Evolutionary conservation across 306 rosid species (phyloP), one percentile per base, ranked within the genome.

Genomic region (Malus sieversii): DNA sequence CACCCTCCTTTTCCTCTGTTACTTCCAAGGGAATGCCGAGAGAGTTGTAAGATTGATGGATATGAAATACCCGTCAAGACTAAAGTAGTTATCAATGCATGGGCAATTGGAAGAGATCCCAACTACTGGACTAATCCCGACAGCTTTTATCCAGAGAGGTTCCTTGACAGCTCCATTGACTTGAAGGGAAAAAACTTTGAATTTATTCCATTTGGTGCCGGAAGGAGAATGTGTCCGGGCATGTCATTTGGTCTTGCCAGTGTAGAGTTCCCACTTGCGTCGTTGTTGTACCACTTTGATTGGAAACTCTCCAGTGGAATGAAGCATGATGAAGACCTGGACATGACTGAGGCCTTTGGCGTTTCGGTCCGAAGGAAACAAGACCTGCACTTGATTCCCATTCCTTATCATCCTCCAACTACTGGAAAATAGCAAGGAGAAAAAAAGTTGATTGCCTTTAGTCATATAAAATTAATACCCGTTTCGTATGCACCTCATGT

Each of bases 1-100:
- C 87, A 85, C 78, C 19, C 80, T 64, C 33, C 83, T 20, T 51
- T 10, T 72, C 80, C 85, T 29, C 58, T 81, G 11, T 70, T 85
- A 57, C 77, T 85, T 65, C 85, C 88, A 57, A 85, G 88, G 22
- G 73, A 81, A 76, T 78, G 81, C 5, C 27, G 72, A 18, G 82
- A 84, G 66, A 82, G 67, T 14, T 79, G 77, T 75, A 72, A 44
- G 35, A 42, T 44, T 22, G 35, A 5, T 12, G 72, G 57, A 68
- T 68, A 23, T 44, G 6, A 68, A 42, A 68, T 68, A 68, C 72
- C 57, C 8, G 12, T 44, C 7, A 68, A 68, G n/a, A 3, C 72
- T 27, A 42, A 23, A 3, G 72, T 68, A 13, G 27, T 44, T 22
- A 16, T 68, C 0, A 68, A 68, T 68, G 72, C 57, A 22, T 66